These are phyloP conservation scores for Cairneyella variabilis DNA, from an alignment of 495 filamentous ascomycete species.

Conservation along the genomic window DNA sequence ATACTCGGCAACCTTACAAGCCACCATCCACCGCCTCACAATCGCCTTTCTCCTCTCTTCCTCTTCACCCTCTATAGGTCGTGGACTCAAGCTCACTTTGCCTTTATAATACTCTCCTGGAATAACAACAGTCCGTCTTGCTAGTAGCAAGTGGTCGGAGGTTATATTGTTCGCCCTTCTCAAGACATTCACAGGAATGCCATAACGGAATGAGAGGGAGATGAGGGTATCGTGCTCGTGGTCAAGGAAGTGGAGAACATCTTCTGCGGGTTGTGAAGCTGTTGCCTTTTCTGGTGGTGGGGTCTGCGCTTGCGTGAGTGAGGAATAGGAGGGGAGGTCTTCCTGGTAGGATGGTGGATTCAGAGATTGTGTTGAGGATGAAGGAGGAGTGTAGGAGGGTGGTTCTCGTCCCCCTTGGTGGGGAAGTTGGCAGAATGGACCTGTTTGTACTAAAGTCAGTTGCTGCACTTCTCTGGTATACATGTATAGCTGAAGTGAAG, in stretches of 20 bases:
- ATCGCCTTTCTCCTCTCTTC: slow-evolving; percentile 61
- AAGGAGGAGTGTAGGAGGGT: slow-evolving; percentile 49
- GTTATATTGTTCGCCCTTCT: slow-evolving; percentile 59
- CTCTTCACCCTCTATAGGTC: slow-evolving; percentile 64
- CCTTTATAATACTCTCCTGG: slow-evolving; percentile 62
- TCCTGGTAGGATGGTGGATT: slow-evolving; percentile 26
- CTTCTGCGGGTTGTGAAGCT: slow-evolving; percentile 31
- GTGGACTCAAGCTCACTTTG: slow-evolving; percentile 57
- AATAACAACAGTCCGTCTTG: slow-evolving; percentile 62
- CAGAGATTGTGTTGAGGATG: slow-evolving; percentile 24
- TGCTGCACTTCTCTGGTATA: too few species aligned
- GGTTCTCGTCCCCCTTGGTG: slow-evolving; percentile 54
- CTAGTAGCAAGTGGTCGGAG: slow-evolving; percentile 61
- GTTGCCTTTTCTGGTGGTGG: slow-evolving; percentile 27
- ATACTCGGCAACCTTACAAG: slow-evolving; percentile 63
- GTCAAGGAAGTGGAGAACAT: slow-evolving; percentile 66
- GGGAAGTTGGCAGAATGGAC: slow-evolving; percentile 54
- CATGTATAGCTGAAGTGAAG: not conserved
- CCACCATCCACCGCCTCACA: slow-evolving; percentile 67
- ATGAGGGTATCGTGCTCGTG: slow-evolving; percentile 56
- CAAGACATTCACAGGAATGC: slow-evolving; percentile 52
- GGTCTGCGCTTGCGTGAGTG: slow-evolving; percentile 27
- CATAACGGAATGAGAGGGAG: slow-evolving; percentile 64
- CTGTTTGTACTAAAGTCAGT: slow-evolving; percentile 12
- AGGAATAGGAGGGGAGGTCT: slow-evolving; percentile 39